These are phyloP conservation scores for Trichoderma citrinoviride DNA, from an alignment of 2,329 filamentous ascomycete species.

Conservation along the genomic window DNA sequence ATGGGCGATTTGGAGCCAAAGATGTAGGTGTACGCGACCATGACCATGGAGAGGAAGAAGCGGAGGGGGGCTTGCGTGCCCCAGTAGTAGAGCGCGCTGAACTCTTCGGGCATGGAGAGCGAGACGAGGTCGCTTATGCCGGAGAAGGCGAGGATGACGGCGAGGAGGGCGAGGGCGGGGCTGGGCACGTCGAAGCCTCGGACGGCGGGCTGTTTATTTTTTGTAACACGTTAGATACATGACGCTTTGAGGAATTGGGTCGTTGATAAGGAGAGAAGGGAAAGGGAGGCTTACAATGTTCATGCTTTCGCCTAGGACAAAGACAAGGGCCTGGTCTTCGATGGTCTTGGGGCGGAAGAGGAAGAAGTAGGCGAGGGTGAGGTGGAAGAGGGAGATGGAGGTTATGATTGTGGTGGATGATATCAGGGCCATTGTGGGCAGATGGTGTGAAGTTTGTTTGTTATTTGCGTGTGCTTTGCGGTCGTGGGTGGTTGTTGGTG, in stretches of 20 bases:
- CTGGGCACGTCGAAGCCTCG: constrained; percentile 66
- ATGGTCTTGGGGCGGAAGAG: constrained; percentile 69
- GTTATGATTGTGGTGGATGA: constrained; percentile 79
- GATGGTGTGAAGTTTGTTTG: not conserved
- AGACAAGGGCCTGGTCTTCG: constrained; percentile 76
- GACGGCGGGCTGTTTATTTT: constrained; percentile 54
- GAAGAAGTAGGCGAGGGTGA: constrained; percentile 82
- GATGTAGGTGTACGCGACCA: constrained; percentile 64
- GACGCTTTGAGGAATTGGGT: too few species aligned
- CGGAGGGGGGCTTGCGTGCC: constrained; percentile 65
- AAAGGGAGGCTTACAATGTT: constrained; percentile 59
- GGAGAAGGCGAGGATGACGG: constrained; percentile 61
- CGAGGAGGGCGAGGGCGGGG: constrained; percentile 70
- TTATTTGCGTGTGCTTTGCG: not conserved
- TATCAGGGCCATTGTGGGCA: constrained; percentile 69
- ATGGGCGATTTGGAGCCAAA: constrained; percentile 49
- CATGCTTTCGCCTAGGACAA: constrained; percentile 79
- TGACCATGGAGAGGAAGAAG: constrained; percentile 57
- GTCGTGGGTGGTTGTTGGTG: not conserved
- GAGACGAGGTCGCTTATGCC: constrained; percentile 64
- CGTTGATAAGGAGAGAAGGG: too few species aligned
- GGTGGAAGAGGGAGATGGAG: constrained; percentile 77
- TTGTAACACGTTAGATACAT: not conserved
- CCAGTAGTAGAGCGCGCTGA: constrained; percentile 63
- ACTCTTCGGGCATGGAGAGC: constrained; percentile 65